Evolutionary conservation across 2,329 filamentous ascomycete genomes (phyloP).

Genomic region (Colletotrichum orchidophilum): DNA sequence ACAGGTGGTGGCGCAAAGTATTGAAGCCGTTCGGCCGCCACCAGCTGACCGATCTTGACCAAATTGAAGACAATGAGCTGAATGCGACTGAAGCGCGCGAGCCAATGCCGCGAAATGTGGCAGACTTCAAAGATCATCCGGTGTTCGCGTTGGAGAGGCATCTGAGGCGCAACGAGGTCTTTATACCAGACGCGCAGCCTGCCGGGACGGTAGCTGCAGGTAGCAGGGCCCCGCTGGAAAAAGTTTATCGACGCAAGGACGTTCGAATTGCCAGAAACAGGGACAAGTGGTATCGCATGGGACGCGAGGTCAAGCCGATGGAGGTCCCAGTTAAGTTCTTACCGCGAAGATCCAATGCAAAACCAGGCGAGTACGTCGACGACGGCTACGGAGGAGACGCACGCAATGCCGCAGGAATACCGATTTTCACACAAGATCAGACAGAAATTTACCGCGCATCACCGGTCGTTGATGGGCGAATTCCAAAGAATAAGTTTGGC

Average conservation of each 20-base stretch:
- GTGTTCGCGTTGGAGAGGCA: conserved; percentile 87
- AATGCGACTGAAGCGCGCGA: conserved; percentile 77
- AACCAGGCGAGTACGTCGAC: conserved; percentile 38
- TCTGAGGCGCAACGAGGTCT: conserved; percentile 82
- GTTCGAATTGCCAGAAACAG: conserved; percentile 81
- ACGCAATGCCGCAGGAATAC: conserved; percentile 59
- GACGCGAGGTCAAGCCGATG: conserved; percentile 78
- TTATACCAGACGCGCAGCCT: conserved; percentile 73
- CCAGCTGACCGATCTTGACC: conserved; percentile 72
- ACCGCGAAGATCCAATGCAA: conserved; percentile 54
- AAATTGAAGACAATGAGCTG: conserved; percentile 84
- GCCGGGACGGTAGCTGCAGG: conserved; percentile 83
- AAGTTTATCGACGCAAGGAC: conserved; percentile 83
- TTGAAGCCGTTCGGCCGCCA: conserved; percentile 58
- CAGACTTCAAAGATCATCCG: conserved; percentile 89
- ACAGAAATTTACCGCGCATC: conserved; percentile 80
- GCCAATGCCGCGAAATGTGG: conserved; percentile 85
- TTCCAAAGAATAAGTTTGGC: conserved; percentile 92
- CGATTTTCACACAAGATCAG: conserved; percentile 69
- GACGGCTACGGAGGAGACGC: conserved; percentile 56
- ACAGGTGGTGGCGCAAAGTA: conserved; percentile 63
- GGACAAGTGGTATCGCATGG: conserved; percentile 91
- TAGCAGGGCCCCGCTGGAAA: conserved; percentile 70
- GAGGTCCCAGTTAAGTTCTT: conserved; percentile 87
- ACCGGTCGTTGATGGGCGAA: conserved; percentile 75